A percentile compares a stretch with the other conserved stretches of the same genome.
Conservation (phyloP, 208 protist genomes). For the Trypanosomatidae sp. region DNA sequence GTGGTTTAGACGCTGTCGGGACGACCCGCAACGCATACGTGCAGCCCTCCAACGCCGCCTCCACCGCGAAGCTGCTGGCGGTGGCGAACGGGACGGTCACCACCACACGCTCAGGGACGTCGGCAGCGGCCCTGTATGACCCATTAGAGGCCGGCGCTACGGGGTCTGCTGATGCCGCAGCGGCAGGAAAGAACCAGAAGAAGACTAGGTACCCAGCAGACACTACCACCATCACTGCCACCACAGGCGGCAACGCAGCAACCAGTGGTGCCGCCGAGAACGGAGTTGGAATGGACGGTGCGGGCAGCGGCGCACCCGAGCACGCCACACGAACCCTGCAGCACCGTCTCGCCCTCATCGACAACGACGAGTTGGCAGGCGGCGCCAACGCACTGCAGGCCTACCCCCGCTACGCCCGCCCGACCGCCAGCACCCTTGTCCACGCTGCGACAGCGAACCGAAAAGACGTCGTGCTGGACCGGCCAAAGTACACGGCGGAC, state of each 20-base stretch:
- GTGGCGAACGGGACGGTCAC: neutral
- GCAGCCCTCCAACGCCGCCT: slow-evolving; percentile 23
- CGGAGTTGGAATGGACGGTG: too few relatives aligned
- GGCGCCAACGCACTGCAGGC: slow-evolving; percentile 23
- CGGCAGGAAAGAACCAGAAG: too few relatives aligned
- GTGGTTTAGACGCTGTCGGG: slow-evolving; percentile 24
- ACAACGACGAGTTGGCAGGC: slow-evolving; percentile 60
- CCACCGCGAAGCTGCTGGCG: slow-evolving; percentile 14
- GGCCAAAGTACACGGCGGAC: slow-evolving; percentile 54
- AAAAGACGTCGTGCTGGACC: slow-evolving; percentile 33
- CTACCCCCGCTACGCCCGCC: slow-evolving; percentile 59
- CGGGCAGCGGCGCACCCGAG: too few relatives aligned
- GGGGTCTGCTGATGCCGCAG: too few relatives aligned
- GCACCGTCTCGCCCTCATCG: slow-evolving; percentile 37
- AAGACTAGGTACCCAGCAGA: neutral
- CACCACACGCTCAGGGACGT: too few relatives aligned
- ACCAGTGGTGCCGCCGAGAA: neutral
- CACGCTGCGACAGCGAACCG: slow-evolving; percentile 44
- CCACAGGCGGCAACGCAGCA: neutral
- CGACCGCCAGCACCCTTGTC: slow-evolving; percentile 62
- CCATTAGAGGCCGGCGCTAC: neutral
- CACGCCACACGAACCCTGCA: slow-evolving; percentile 22
- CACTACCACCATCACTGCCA: neutral
- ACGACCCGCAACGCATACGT: slow-evolving; percentile 14
- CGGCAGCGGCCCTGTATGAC: neutral